Evolutionary conservation across 2,329 filamentous ascomycete genomes (phyloP).

Genomic region (Atkinsonella hypoxylon): DNA sequence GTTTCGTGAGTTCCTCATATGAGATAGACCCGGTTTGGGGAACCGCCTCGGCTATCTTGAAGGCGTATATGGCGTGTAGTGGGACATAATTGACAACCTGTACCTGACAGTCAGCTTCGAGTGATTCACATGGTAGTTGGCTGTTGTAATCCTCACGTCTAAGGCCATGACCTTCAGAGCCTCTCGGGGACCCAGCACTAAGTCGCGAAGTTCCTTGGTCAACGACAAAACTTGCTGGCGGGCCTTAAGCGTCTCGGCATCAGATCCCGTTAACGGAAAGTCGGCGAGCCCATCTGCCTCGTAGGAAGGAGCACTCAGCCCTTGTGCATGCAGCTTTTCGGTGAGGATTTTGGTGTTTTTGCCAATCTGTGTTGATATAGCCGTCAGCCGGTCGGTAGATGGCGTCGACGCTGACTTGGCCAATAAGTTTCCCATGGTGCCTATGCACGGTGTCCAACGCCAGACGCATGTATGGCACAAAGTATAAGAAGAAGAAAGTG

Average conservation of each 20-base stretch:
- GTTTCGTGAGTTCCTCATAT: conserved; percentile 14
- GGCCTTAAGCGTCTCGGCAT: conserved; percentile 6
- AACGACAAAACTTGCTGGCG: conserved; percentile 12
- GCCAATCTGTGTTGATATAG: conserved; percentile 10
- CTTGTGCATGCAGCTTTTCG: conserved; percentile 8
- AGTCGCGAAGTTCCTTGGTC: conserved; percentile 13
- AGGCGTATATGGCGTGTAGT: conserved; percentile 19
- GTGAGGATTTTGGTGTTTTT: conserved; percentile 11
- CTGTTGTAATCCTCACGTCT: conserved; percentile 13
- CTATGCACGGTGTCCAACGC: neutral
- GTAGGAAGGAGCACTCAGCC: conserved; percentile 12
- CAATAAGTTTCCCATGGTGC: conserved; percentile 3
- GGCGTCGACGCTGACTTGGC: neutral
- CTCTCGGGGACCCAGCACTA: conserved; percentile 12
- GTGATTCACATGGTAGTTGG: neutral
- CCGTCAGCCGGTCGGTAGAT: conserved; percentile 10
- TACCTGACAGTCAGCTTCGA: neutral
- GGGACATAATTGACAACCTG: conserved; percentile 17
- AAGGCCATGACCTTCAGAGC: conserved; percentile 14
- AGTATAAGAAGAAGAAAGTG: neutral
- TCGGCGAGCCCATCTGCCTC: conserved; percentile 10
- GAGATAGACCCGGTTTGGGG: conserved; percentile 16
- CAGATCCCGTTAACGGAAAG: conserved; percentile 8
- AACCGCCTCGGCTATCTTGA: conserved; percentile 19
- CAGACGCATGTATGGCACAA: neutral